These are phyloP conservation scores for Neurospora discreta DNA, from an alignment of 495 filamentous ascomycete genomes.

Conservation along the genomic window DNA sequence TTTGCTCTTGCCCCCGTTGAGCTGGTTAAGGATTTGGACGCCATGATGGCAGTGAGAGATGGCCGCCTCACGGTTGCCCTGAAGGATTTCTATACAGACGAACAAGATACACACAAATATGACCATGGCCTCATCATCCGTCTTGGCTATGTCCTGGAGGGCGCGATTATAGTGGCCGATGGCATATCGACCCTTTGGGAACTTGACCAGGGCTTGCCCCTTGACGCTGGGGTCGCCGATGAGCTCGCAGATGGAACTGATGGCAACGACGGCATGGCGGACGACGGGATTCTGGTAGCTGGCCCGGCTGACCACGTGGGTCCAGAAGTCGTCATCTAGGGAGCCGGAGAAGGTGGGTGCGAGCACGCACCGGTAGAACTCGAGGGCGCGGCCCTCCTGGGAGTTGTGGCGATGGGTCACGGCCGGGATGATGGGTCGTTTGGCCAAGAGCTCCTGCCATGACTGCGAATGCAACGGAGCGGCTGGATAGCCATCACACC, in stretches of 20 bases:
- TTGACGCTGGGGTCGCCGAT: conserved; percentile 11
- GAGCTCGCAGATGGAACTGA: conserved; percentile 22
- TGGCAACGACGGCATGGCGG: conserved; percentile 44
- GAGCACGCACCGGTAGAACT: conserved; percentile 32
- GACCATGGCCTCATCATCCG: conserved; percentile 22
- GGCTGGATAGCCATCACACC: conserved; percentile 21
- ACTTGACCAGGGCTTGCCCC: conserved; percentile 5
- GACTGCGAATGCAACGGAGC: conserved; percentile 8
- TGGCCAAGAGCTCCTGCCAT: conserved; percentile 16
- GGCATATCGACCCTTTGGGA: conserved; percentile 11
- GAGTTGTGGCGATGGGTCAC: conserved; percentile 10
- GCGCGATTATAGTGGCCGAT: conserved; percentile 26
- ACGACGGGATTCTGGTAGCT: conserved; percentile 40
- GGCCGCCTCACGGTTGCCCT: conserved; percentile 31
- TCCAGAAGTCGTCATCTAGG: conserved; percentile 43
- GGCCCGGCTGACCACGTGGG: conserved; percentile 36
- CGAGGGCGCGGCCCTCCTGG: conserved; percentile 24
- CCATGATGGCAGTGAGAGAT: conserved; percentile 31
- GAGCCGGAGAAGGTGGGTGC: conserved; percentile 29
- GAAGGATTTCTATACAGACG: conserved; percentile 43
- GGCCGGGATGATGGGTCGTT: conserved; percentile 14
- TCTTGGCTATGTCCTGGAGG: conserved; percentile 20
- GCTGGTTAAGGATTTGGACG: conserved; percentile 18
- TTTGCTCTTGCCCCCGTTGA: not conserved
- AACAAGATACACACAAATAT: conserved; percentile 45